Base-by-base conservation (phyloP, 1,284 basidiomycete species). In the Ganoderma sinense region DNA sequence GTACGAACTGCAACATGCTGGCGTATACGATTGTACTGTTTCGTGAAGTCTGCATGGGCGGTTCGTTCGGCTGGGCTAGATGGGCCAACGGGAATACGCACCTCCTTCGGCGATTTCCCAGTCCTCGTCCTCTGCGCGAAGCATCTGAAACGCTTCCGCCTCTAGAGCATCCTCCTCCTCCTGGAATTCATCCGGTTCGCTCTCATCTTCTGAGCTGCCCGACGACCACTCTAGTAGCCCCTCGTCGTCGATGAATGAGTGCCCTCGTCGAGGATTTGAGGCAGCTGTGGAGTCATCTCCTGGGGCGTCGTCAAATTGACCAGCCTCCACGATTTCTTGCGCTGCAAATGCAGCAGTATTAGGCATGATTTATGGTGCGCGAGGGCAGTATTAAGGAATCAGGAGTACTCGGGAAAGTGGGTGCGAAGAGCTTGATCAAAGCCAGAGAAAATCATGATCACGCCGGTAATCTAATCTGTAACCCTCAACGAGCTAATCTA, bases 1-100 rank as follows among this genome's bases (percentile, higher is more conserved):
- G 89, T 88, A 43, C 89, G 89, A 7, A 95, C 88, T 33, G 91
- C 91, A 69, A 92, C 87, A 78, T 97, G 94, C 79, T 97, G 96
- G 65, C 92, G 86, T 43, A 97, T 85, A 43, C 97, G 92, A 81
- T 98, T 98, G 83, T 95, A 98, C 77, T 97, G 95, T 81, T 98
- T 98, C 40, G 97, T 98, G 75, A 98, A 97, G 83, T 98, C 97
- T 97, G 76, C 18, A 65, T 68, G 36, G 69, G 71, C 70, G 66
- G 65, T 77, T 75, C 68, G 76, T 64, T 36, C 68, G 41, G 68
- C 33, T 62, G 16, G 14, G n/a, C 36, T 51, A 5, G 7, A 48
- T 4, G 20, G 29, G 55, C 5, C 40, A 23, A 45, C 16, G 11
- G 45, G 55, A 40, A 56, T 4, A 71, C 82, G 65, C 65, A 90